A percentile compares a stretch with the other conserved stretches of the same genome.
These are phyloP conservation scores for Myrica gale DNA, from an alignment of 306 rosid species.

Conservation along the genomic window DNA sequence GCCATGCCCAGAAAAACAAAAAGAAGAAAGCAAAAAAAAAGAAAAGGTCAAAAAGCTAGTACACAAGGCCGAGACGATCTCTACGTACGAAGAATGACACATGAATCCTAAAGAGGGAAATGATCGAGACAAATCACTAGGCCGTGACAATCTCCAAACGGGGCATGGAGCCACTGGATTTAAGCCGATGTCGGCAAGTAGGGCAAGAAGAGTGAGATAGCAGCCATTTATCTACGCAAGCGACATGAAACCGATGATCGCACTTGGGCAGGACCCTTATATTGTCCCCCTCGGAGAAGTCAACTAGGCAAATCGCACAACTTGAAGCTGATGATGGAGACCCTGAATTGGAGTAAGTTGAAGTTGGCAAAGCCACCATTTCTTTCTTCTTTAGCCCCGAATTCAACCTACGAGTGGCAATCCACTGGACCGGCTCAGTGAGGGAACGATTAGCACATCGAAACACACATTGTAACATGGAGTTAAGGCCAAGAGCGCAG, in stretches of 20 bases:
- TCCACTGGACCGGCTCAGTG: constrained; percentile 47
- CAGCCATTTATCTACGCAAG: constrained; percentile 77
- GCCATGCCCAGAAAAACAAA: too few species aligned
- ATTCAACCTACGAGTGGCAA: constrained; percentile 46
- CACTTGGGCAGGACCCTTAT: constrained; percentile 72
- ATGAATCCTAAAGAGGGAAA: not conserved
- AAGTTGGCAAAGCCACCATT: constrained; percentile 64
- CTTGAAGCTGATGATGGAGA: constrained; percentile 29
- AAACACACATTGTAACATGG: constrained; percentile 60
- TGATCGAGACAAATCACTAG: not conserved
- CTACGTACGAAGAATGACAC: not conserved
- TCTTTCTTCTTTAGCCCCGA: constrained; percentile 71
- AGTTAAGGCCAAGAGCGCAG: constrained; percentile 71
- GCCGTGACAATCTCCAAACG: not conserved
- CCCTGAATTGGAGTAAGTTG: constrained; percentile 32
- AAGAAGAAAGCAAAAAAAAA: too few species aligned
- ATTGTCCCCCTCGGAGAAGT: constrained; percentile 62
- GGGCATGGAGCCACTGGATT: constrained; percentile 26
- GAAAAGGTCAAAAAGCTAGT: too few species aligned
- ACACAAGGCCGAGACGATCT: not conserved
- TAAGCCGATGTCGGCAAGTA: constrained; percentile 60
- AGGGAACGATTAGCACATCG: constrained; percentile 54
- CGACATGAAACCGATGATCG: constrained; percentile 65
- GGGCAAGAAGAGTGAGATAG: constrained; percentile 83
- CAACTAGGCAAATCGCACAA: constrained; percentile 69